These are phyloP conservation scores for Coemansia sp. DNA, from an alignment of 192 early-diverging fungal genomes.

Conservation along the genomic window DNA sequence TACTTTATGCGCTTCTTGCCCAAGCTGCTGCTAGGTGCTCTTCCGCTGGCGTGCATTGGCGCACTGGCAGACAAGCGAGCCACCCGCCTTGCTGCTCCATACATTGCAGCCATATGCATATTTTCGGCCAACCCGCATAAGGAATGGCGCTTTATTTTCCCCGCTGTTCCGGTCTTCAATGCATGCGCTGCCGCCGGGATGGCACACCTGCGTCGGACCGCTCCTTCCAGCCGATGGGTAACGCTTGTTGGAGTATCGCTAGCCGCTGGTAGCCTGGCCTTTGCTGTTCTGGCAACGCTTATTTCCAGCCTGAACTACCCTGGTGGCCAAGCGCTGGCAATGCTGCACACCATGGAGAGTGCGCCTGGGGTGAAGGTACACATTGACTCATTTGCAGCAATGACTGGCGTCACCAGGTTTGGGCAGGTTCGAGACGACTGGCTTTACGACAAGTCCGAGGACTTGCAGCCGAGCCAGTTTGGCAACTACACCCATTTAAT, in stretches of 20 bases:
- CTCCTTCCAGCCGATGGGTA: slow-evolving; percentile 22
- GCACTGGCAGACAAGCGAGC: slow-evolving; percentile 47
- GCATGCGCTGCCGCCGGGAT: slow-evolving; percentile 61
- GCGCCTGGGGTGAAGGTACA: slow-evolving; percentile 53
- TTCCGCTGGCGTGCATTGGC: slow-evolving; percentile 65
- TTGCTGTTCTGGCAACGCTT: slow-evolving; percentile 36
- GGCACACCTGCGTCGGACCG: slow-evolving; percentile 4
- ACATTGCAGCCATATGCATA: slow-evolving; percentile 56
- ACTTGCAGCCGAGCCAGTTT: slow-evolving; percentile 22
- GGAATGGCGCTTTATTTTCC: slow-evolving; percentile 93
- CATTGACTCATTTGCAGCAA: slow-evolving; percentile 72
- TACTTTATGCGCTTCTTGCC: slow-evolving; percentile 79
- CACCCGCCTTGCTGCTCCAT: slow-evolving; percentile 57
- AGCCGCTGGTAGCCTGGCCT: not conserved
- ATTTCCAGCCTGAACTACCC: slow-evolving; percentile 85
- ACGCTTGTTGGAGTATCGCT: not conserved
- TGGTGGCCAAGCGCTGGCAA: slow-evolving; percentile 73
- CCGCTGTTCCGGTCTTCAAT: slow-evolving; percentile 80
- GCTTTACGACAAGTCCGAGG: slow-evolving; percentile 70
- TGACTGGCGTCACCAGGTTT: slow-evolving; percentile 83
- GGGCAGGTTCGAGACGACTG: slow-evolving; percentile 59
- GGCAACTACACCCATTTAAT: slow-evolving; percentile 32
- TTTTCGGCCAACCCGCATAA: slow-evolving; percentile 87
- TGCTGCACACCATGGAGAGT: slow-evolving; percentile 57
- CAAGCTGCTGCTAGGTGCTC: slow-evolving; percentile 65